Conservation (phyloP, 495 filamentous ascomycete species). For the Lophiostoma macrostomum region DNA sequence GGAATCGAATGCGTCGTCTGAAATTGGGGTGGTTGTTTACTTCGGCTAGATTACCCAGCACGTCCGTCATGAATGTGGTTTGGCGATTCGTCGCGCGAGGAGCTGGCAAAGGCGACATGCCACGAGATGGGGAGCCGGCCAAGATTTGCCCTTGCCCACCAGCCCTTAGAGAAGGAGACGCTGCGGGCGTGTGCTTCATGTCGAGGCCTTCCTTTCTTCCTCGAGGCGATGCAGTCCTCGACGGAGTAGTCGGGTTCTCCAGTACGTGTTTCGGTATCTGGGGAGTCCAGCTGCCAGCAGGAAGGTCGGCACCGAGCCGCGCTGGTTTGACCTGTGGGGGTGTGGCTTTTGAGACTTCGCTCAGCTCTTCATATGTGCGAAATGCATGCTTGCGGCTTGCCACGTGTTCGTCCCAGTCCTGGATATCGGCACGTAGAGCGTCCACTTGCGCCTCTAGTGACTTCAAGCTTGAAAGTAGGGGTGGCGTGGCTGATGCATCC, state of each 20-base stretch:
- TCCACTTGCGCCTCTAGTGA: constrained; percentile 33
- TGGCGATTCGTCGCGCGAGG: constrained; percentile 22
- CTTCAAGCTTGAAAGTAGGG: constrained; percentile 33
- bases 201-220: constrained; percentile 30
- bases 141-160: constrained; percentile 25
- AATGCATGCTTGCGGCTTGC: constrained; percentile 39
- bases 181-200: constrained; percentile 8
- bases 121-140: constrained; percentile 17
- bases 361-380: constrained; percentile 33
- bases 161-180: constrained; percentile 25
- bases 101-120: constrained; percentile 16
- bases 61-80: constrained; percentile 26
- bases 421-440: constrained; percentile 33
- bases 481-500: constrained; percentile 32
- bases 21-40: constrained; percentile 9
- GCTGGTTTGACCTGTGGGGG: constrained; percentile 10
- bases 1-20: constrained; percentile 26
- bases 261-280: constrained; percentile 27
- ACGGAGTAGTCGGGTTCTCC: constrained; percentile 17
- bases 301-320: constrained; percentile 19
- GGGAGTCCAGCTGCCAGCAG: constrained; percentile 26
- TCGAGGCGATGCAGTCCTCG: constrained; percentile 25
- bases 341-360: constrained; percentile 23
- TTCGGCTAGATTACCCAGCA: constrained; percentile 20
- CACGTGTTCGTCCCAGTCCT: constrained; percentile 38